Conservation (phyloP, 2,329 filamentous ascomycete genomes). For the Cladosporium sp. region DNA sequence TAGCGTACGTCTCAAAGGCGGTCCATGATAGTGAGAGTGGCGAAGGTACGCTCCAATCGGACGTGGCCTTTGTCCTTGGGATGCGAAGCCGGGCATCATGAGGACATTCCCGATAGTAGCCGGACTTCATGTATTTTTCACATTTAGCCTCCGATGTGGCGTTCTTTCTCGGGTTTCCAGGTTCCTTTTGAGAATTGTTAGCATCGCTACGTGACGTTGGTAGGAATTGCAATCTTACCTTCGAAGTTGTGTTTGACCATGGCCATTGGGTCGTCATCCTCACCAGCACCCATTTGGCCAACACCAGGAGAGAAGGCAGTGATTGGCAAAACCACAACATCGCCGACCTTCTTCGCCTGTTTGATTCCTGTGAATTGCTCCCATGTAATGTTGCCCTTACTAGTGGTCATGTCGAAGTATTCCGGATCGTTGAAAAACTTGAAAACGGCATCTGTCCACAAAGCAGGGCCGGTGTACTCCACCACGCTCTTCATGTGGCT, state of each 20-base stretch:
- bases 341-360: constrained; percentile 77
- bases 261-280: constrained; percentile 87
- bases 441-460: constrained; percentile 93
- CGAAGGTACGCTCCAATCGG: too few species aligned
- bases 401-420: constrained; percentile 75
- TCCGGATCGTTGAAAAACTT: constrained; percentile 86
- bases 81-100: too few species aligned
- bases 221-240: constrained; percentile 53
- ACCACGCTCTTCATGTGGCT: constrained; percentile 69
- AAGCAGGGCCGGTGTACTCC: constrained; percentile 87
- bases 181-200: constrained; percentile 49
- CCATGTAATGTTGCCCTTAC: constrained; percentile 72
- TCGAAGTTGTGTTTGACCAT: constrained; percentile 97
- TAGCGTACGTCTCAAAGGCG: too few species aligned
- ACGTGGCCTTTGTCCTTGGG: too few species aligned
- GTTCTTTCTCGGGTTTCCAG: constrained; percentile 69
- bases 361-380: constrained; percentile 86
- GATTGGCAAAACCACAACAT: constrained; percentile 89
- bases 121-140: too few species aligned
- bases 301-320: constrained; percentile 97
- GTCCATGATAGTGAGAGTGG: background rate
- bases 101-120: too few species aligned
- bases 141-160: constrained; percentile 49
- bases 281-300: constrained; percentile 84
- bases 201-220: background rate